Base-by-base conservation (phyloP, 2,329 filamentous ascomycete species). In the Trichoderma simmonsii region DNA sequence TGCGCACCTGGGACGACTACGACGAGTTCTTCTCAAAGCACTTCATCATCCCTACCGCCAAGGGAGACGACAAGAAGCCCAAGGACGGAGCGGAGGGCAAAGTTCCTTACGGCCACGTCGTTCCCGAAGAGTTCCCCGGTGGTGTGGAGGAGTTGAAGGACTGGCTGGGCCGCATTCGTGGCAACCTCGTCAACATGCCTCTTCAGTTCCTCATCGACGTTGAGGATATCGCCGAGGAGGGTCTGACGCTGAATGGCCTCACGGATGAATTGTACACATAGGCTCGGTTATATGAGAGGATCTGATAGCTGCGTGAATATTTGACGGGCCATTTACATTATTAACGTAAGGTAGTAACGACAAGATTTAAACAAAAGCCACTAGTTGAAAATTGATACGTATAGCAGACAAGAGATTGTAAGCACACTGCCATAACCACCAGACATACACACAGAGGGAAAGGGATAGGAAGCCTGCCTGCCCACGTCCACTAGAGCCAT, bases 161-260 rank as follows among this genome's bases (percentile, higher is more conserved):
- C 65, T 87, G 90, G 82, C 83, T 95, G 70, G 85, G 86, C 70
- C 86, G 88, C 69, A 85, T 95, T 51, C 87, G 89, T 73, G 92
- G 92, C 2, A 92, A 87, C 9, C 82, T 94, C 60, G 92, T 98
- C 8, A 93, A 97, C 85, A 98, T 98, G 95, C 94, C 94, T 32
- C 84, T 98, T 76, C 85, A 93, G 75, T 98, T 98, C 84, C 84
- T 97, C 80, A 91, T 92, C 77, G 92, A 94, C 39, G 88, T 89
- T 9, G 88, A 93, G 77, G 94, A 98, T 80, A 91, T 98, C 80
- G 95, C 95, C 4, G 91, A 94, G 85, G 89, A 94, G 76, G 94
- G 94, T 0, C 77, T 97, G 77, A 86, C 87, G 26, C 82, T 94
- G 74, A 94, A 95, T 82, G 85, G 86, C 30, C 81, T 94, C 76